Evolutionary conservation across 225 moss, liverwort and hornwort genomes (phyloP).

Genomic region (Climacium dendroides): DNA sequence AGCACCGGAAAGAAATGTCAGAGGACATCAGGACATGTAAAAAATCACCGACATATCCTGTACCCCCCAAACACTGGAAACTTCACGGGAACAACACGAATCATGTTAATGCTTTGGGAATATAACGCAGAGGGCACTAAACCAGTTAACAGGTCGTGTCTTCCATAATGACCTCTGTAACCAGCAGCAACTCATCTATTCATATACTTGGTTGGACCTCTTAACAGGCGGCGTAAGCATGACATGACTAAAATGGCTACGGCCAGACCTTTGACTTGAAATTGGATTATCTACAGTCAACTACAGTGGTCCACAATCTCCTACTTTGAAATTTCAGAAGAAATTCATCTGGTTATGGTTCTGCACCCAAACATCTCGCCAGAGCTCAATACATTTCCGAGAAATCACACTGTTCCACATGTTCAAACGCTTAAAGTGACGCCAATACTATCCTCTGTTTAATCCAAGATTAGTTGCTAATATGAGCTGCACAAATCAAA

Average conservation of each 20-base stretch:
- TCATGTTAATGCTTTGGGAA: not conserved
- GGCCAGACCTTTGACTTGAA: not conserved
- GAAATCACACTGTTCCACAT: not conserved
- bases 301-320: not conserved
- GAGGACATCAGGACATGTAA: not conserved
- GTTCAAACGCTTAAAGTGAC: not conserved
- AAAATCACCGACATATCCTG: not conserved
- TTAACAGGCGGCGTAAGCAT: not conserved
- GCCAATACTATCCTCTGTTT: not conserved
- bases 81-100: not conserved
- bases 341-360: not conserved
- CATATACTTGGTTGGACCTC: not conserved
- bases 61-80: not conserved
- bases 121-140: not conserved
- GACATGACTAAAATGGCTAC: not conserved
- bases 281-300: not conserved
- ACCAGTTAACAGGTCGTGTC: not conserved
- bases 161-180: not conserved
- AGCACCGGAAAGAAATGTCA: not conserved
- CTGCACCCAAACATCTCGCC: not conserved
- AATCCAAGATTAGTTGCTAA: not conserved
- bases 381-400: not conserved
- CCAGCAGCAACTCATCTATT: not conserved
- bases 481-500: not conserved
- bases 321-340: not conserved